Evolutionary conservation across 129 eudicot species (phyloP), one percentile per base, ranked within the genome.

Genomic region (Flaveria ramosissima): DNA sequence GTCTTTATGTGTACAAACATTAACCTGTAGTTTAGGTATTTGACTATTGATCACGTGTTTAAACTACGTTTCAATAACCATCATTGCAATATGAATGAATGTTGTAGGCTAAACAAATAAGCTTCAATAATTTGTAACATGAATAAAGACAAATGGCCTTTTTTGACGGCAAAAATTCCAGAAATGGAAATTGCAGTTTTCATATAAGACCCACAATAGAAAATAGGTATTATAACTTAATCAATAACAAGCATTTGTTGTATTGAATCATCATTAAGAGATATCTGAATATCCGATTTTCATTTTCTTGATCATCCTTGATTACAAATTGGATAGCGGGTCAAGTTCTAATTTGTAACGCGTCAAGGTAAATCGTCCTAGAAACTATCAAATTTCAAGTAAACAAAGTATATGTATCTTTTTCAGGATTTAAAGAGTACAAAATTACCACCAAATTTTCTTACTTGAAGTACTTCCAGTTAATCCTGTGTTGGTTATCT

Each of bases 1-100:
- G 9, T 51, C 62, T 71, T 71, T 26, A 7, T 52, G 51, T 11
- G 61, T 70, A 26, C 61, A 24, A 16, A 36, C 76, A 32, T 64
- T 42, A 36, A 66, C 8, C 39, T 8, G 15, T 19, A 5, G 2
- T 36, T n/a, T n/a, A 65, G 43, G 48, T 36, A 7, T 30, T 27
- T 15, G 19, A 61, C 67, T 14, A 63, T 14, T 63, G 48, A 16
- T 64, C 24, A 36, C 24, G 2, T 36, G 70, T 36, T 2, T 64
- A 64, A 26, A 27, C 30, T 64, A 64, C 47, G 24, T 26, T 64
- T 32, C 13, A 32, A 64, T 64, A 8, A 59, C 24, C 36, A 20
- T 17, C 2, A 23, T 0, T 23, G 65, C 4, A 48, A 47, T 2
- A 27, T 2, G 10, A 10, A 59, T 20, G 16, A 9, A 9, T 23